Evolutionary conservation across 2,329 filamentous ascomycete species (phyloP), one percentile per base, ranked within the genome.

Genomic region (Raffaelea arxii): DNA sequence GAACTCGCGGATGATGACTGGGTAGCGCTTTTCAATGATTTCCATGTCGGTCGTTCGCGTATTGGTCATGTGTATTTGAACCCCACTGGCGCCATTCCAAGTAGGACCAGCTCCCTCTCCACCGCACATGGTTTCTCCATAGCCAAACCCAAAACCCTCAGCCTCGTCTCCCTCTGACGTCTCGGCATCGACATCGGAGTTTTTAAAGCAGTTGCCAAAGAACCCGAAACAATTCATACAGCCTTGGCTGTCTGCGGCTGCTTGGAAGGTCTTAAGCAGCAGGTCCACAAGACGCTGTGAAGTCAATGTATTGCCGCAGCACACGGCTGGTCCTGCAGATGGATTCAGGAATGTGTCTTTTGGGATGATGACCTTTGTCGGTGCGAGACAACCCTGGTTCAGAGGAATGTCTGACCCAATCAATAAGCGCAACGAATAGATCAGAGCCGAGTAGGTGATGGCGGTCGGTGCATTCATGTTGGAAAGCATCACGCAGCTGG

Each of bases 301-400:
- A 3, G 60, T 58, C 3, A 53, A 40, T 4, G 39, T 38, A 44
- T 49, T 61, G 52, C 1, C 87, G 82, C 55, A 61, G 2, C 58
- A 61, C 16, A 55, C 46, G 0, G 62, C 55, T 0, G 54, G 44
- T 9, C 42, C 45, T 16, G 40, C 30, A 1, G 37, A 55, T 1
- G 64, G 64, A 36, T 63, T 63, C 2, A 66, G 55, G 19, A 65
- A n/a, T n/a, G 78, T 83, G 53, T 78, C 77, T 6, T 78, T 74
- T 0, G 86, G 84, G 43, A 91, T 87, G 41, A 72, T 70, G 58
- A 92, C 83, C 46, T 79, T 74, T 55, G 92, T 85, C 1, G 87
- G 86, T 43, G 78, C 78, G 3, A 92, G 70, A 53, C 87, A 94
- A 53, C 87, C 87, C 64, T 94, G 87, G 49, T 67, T 66, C 1